Conservation (phyloP, 1,139 yeast species). For the Debaryomyces udenii region DNA sequence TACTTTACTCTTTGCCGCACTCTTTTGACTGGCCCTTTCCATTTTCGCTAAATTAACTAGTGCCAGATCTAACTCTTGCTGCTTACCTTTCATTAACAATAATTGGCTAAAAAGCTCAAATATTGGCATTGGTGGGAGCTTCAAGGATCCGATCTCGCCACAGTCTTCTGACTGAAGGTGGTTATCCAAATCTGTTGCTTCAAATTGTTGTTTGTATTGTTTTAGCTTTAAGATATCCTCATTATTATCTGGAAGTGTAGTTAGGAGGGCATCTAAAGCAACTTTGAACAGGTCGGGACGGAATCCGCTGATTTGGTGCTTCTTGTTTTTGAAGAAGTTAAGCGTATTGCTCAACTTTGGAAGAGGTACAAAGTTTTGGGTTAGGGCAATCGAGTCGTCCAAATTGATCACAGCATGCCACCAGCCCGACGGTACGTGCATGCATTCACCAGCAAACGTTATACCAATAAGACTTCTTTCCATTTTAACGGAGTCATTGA, state of each 20-base stretch:
- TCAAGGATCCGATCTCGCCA: slow-evolving; percentile 36
- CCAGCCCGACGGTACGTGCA: slow-evolving; percentile 94
- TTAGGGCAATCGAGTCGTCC: slow-evolving; percentile 77
- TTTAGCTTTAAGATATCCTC: slow-evolving; percentile 19
- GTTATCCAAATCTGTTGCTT: slow-evolving; percentile 21
- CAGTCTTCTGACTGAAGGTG: slow-evolving; percentile 44
- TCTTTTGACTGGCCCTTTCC: slow-evolving; percentile 28
- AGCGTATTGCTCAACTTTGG: slow-evolving; percentile 61
- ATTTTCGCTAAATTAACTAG: slow-evolving; percentile 31
- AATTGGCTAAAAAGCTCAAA: slow-evolving; percentile 59
- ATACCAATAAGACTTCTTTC: slow-evolving; percentile 66
- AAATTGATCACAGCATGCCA: slow-evolving; percentile 91
- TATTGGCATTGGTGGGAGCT: slow-evolving; percentile 54
- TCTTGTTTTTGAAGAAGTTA: slow-evolving; percentile 66
- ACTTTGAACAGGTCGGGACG: slow-evolving; percentile 53
- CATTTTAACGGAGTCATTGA: slow-evolving; percentile 56
- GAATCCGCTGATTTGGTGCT: slow-evolving; percentile 80
- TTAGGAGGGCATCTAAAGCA: slow-evolving; percentile 34
- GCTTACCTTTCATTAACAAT: slow-evolving; percentile 35
- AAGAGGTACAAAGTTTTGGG: slow-evolving; percentile 83
- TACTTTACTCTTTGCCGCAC: slow-evolving; percentile 14
- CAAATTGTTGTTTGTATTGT: slow-evolving; percentile 24
- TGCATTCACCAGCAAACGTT: slow-evolving; percentile 80
- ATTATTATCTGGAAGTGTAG: slow-evolving; percentile 9
- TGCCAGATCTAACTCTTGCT: slow-evolving; percentile 34